These are phyloP conservation scores for Suzukiozyma palmioleophila DNA, from an alignment of 1,139 yeast genomes.

Conservation along the genomic window DNA sequence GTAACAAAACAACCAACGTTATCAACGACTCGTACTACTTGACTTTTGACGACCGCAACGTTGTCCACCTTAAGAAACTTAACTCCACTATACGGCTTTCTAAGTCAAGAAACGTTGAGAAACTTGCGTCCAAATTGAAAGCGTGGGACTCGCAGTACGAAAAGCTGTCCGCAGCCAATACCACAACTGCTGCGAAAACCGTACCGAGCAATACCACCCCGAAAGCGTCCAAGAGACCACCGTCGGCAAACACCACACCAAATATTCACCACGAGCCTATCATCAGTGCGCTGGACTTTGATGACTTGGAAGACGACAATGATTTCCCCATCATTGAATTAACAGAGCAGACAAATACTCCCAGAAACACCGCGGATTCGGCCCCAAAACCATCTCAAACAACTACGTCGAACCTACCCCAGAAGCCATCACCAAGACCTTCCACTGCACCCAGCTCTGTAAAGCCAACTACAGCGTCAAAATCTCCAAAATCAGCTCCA, in stretches of 20 bases:
- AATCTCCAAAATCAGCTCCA: background rate
- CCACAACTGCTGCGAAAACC: background rate
- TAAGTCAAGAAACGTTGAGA: conserved; percentile 31
- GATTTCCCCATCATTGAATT: conserved; percentile 12
- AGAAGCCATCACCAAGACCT: background rate
- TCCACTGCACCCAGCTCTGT: background rate
- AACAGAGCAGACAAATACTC: conserved; percentile 1
- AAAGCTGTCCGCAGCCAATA: background rate
- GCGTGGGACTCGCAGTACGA: conserved; percentile 12
- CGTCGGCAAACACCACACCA: conserved; percentile 13
- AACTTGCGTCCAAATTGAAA: conserved; percentile 13
- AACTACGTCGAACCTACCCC: background rate
- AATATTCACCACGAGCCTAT: conserved; percentile 19
- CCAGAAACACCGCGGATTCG: background rate
- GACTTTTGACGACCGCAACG: conserved; percentile 15
- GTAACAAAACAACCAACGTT: conserved; percentile 16
- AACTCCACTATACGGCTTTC: conserved; percentile 32
- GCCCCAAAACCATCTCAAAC: background rate
- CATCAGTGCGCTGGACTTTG: conserved; percentile 36
- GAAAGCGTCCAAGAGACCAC: conserved; percentile 13
- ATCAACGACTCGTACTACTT: conserved; percentile 31
- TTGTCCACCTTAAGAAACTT: conserved; percentile 22
- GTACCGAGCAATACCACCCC: background rate
- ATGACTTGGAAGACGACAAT: conserved; percentile 26
- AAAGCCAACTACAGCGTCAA: background rate